Percentiles rank a stretch among this genome's conserved stretches.
These are phyloP conservation scores for Oemleria cerasiformis DNA, from an alignment of 306 rosid species.

Conservation along the genomic window DNA sequence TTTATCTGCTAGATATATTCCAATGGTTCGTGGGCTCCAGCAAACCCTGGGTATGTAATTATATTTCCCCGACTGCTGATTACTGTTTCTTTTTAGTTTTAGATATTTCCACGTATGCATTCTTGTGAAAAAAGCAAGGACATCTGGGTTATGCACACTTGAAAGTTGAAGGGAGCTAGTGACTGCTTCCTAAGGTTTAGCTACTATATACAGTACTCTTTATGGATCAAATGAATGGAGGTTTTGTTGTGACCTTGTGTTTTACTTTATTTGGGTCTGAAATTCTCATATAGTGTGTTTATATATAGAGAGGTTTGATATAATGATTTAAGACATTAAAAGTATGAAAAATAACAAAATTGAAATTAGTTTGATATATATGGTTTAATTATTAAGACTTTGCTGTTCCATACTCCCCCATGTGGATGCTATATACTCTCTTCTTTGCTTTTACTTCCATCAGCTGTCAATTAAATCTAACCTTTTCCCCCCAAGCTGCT, in stretches of 20 bases:
- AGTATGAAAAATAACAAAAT: not conserved
- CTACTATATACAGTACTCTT: not conserved
- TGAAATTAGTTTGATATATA: not conserved
- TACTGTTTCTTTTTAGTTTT: slow-evolving; percentile 3
- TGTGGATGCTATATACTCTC: slow-evolving; percentile 3
- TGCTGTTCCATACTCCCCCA: not conserved
- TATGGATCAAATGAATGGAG: not conserved
- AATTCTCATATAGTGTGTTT: not conserved
- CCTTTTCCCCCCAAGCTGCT: not conserved
- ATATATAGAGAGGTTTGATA: not conserved
- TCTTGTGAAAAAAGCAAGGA: not conserved
- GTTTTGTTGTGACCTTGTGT: not conserved
- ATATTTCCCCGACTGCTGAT: slow-evolving; percentile 22
- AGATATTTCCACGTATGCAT: not conserved
- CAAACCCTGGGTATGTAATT: slow-evolving; percentile 68
- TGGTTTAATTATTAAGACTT: not conserved
- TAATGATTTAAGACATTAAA: not conserved
- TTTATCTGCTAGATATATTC: slow-evolving; percentile 79
- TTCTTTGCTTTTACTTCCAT: not conserved
- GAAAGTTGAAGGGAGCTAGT: slow-evolving; percentile 8
- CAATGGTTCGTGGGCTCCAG: slow-evolving; percentile 77
- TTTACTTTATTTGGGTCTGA: not conserved
- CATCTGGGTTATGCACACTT: not conserved
- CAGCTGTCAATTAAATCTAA: not conserved
- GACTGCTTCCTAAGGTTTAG: not conserved